A percentile compares a stretch with the other conserved stretches of the same genome.
Conservation (phyloP, 352 stramenopile genomes). For the Pythium brachiatum region DNA sequence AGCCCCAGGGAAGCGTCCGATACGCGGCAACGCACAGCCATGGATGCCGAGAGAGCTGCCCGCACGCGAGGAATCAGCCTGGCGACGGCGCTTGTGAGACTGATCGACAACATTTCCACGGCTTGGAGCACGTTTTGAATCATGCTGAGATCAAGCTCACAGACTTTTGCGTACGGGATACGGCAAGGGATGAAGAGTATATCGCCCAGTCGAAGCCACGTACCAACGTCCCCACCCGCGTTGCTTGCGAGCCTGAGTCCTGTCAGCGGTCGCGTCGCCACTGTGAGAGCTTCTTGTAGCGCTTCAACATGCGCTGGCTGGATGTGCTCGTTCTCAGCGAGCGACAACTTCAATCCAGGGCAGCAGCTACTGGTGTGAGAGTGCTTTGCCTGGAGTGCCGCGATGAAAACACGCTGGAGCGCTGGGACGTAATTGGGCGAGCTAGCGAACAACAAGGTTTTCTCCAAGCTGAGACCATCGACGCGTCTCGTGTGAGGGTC, state of each 20-base stretch:
- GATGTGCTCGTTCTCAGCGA: neutral
- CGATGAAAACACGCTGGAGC: neutral
- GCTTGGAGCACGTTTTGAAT: neutral
- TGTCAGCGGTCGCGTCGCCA: neutral
- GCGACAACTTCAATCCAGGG: neutral
- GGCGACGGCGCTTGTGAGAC: neutral
- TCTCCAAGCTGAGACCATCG: neutral
- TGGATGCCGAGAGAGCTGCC: neutral
- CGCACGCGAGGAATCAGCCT: neutral
- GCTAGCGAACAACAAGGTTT: neutral
- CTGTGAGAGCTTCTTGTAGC: neutral
- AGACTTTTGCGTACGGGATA: neutral
- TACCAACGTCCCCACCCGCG: neutral
- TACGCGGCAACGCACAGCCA: neutral
- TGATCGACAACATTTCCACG: neutral
- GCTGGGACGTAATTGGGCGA: neutral
- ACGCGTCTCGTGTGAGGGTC: neutral
- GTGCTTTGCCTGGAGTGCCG: neutral
- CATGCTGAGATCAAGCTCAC: neutral
- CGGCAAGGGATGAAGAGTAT: neutral
- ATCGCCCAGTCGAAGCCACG: neutral
- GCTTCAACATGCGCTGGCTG: neutral
- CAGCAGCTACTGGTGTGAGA: neutral
- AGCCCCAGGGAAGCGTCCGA: neutral
- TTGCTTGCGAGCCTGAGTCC: neutral